A percentile compares a stretch with the other conserved stretches of the same genome.
Evolutionary conservation across 257 asterid species (phyloP).

Genomic region (Capsicum chinense): DNA sequence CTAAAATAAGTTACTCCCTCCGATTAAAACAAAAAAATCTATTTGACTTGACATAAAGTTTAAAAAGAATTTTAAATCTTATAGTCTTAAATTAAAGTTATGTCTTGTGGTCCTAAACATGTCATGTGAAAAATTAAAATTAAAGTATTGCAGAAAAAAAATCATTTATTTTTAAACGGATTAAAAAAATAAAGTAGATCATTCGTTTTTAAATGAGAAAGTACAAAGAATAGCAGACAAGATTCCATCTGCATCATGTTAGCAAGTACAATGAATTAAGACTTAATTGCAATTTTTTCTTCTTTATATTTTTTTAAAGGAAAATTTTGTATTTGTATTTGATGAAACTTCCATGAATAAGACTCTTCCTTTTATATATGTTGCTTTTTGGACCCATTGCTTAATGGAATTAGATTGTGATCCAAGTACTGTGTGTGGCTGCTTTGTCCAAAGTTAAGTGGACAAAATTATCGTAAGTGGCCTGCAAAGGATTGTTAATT

Average conservation of each 20-base stretch:
- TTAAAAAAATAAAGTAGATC: too few species aligned
- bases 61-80: too few species aligned
- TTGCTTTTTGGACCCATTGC: neutral
- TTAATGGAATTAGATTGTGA: neutral
- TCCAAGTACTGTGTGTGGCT: neutral
- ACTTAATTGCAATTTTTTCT: neutral
- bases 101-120: too few species aligned
- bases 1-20: neutral
- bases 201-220: too few species aligned
- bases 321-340: neutral
- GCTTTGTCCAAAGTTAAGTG: neutral
- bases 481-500: neutral
- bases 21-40: too few species aligned
- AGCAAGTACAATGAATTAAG: conserved; percentile 13
- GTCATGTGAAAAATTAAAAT: too few species aligned
- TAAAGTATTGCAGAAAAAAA: too few species aligned
- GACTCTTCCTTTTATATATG: neutral
- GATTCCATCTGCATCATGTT: conserved; percentile 3
- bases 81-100: too few species aligned
- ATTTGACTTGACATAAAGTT: too few species aligned
- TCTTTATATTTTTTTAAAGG: neutral
- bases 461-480: neutral
- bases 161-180: too few species aligned
- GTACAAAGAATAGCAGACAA: neutral
- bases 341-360: conserved; percentile 12